These are phyloP conservation scores for Lobosporangium transversale DNA, from an alignment of 192 early-diverging fungal species.

Conservation along the genomic window DNA sequence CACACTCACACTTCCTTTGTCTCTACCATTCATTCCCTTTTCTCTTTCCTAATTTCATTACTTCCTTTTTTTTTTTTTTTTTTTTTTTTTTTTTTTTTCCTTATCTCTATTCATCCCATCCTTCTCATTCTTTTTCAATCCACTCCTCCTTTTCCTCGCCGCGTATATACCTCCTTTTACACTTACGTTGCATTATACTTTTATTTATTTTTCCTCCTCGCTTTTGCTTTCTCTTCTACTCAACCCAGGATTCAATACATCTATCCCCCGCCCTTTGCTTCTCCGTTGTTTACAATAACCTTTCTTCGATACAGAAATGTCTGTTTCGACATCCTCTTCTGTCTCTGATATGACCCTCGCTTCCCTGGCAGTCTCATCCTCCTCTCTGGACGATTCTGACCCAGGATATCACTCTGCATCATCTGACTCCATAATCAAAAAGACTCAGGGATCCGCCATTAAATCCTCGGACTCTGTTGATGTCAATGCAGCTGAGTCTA, in stretches of 20 bases:
- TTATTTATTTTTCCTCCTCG: neutral
- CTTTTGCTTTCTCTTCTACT: neutral
- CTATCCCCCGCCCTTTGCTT: neutral
- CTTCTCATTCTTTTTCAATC: neutral
- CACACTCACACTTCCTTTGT: no score
- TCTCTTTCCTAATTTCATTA: neutral
- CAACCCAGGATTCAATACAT: neutral
- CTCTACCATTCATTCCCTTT: neutral
- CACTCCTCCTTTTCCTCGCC: neutral
- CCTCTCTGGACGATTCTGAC: conserved; percentile 1
- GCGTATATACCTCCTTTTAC: neutral
- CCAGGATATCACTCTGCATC: conserved; percentile 16
- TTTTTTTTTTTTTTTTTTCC: neutral
- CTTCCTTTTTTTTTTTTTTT: neutral
- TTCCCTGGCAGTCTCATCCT: conserved; percentile 4
- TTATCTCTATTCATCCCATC: neutral
- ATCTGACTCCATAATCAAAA: no score
- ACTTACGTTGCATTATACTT: neutral
- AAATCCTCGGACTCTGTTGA: no score
- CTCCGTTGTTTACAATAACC: neutral
- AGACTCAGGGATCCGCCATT: no score
- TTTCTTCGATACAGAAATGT: conserved; percentile 4
- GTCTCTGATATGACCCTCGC: conserved; percentile 7
- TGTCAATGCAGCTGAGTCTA: conserved; percentile 17
- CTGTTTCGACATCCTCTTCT: conserved; percentile 11